Percentiles rank a stretch among this genome's conserved stretches.
phyloP scores from a whole-genome alignment of 768 basidiomycete species.

The Tubosaeta sp. region DNA sequence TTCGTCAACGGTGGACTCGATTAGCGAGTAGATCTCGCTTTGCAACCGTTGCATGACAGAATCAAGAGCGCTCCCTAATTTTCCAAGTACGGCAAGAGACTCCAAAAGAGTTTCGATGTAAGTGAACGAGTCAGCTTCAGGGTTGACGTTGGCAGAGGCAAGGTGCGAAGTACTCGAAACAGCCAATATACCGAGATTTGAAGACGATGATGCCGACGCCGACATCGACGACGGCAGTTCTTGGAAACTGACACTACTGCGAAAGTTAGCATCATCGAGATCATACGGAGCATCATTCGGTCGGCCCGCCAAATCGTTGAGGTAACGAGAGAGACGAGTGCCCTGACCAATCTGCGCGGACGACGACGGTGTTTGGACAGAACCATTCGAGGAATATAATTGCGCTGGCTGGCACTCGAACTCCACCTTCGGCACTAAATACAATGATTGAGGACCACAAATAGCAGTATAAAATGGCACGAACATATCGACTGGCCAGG shows the following conservation, averaged over 20 bases:
- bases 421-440: slow-evolving; percentile 60
- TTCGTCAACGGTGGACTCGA: slow-evolving; percentile 86
- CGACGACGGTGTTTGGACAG: slow-evolving; percentile 28
- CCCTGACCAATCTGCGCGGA: slow-evolving; percentile 38
- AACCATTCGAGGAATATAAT: slow-evolving; percentile 19
- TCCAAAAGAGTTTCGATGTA: slow-evolving; percentile 93
- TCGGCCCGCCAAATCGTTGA: slow-evolving; percentile 60
- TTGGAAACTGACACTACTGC: slow-evolving; percentile 15
- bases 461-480: slow-evolving; percentile 24
- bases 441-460: slow-evolving; percentile 6
- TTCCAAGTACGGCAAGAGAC: slow-evolving; percentile 87
- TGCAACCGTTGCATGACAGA: slow-evolving; percentile 77
- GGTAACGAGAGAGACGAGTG: slow-evolving; percentile 55
- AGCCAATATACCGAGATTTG: slow-evolving; percentile 21
- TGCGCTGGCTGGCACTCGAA: slow-evolving; percentile 48
- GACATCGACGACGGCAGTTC: slow-evolving; percentile 19
- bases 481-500: slow-evolving; percentile 75
- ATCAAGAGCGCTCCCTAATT: slow-evolving; percentile 81
- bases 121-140: slow-evolving; percentile 88
- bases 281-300: slow-evolving; percentile 79
- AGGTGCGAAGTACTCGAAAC: slow-evolving; percentile 18
- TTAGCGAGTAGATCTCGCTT: slow-evolving; percentile 75
- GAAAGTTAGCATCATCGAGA: slow-evolving; percentile 40
- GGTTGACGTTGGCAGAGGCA: slow-evolving; percentile 45
- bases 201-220: slow-evolving; percentile 20